These are phyloP conservation scores for Colletotrichum sojae DNA, from an alignment of 2,329 filamentous ascomycete species.

Conservation along the genomic window DNA sequence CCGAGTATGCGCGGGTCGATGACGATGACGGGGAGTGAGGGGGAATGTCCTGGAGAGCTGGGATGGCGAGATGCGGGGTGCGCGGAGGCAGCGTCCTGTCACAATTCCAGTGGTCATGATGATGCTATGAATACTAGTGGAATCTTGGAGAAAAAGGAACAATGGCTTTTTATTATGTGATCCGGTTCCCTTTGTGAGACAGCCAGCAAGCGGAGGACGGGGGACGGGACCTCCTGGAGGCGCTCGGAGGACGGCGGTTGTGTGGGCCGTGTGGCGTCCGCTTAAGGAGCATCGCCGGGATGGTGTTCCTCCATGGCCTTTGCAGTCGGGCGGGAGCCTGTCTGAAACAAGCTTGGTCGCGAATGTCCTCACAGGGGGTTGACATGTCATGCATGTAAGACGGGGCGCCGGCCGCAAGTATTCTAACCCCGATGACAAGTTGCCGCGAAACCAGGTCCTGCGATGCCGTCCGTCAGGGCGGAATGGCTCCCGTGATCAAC, in stretches of 20 bases:
- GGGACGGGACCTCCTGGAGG: too few species aligned
- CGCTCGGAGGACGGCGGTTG: conserved; percentile 9
- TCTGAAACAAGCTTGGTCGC: neutral
- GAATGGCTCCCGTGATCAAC: neutral
- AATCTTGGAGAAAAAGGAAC: too few species aligned
- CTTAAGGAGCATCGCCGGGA: neutral
- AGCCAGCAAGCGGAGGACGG: neutral
- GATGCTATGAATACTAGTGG: neutral
- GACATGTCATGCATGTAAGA: neutral
- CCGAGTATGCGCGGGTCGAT: neutral
- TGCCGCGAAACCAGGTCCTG: neutral
- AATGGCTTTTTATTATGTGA: too few species aligned
- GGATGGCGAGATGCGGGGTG: neutral
- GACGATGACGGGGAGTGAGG: neutral
- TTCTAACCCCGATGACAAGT: neutral
- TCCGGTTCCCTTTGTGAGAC: too few species aligned
- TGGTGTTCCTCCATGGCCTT: neutral
- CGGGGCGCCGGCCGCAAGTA: neutral
- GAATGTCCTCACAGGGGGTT: neutral
- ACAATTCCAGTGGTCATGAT: neutral
- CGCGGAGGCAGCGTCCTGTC: neutral
- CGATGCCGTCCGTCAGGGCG: neutral
- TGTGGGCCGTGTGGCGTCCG: conserved; percentile 2
- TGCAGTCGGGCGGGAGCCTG: too few species aligned
- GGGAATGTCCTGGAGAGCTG: conserved; percentile 10